Evolutionary conservation across 176 grass and related monocot genomes (phyloP).

Genomic region (Hordeum marinum): DNA sequence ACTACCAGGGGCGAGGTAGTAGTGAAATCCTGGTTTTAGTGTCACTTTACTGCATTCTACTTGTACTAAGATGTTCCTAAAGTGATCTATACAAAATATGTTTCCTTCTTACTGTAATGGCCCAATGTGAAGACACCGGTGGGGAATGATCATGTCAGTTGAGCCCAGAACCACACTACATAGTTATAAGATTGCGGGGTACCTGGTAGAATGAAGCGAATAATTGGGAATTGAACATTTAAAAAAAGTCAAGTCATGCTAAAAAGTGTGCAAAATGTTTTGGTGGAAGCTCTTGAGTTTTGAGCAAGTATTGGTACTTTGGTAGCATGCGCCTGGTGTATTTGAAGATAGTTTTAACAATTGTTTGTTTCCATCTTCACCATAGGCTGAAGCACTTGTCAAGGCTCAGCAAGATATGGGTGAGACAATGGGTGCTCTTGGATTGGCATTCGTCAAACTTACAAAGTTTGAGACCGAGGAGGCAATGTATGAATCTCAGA

Average conservation of each 20-base stretch:
- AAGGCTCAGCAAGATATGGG: slow-evolving; percentile 97
- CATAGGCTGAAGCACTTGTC: slow-evolving; percentile 83
- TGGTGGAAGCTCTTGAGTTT: background rate
- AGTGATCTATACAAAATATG: background rate
- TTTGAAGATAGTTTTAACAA: slow-evolving; percentile 7
- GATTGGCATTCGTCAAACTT: slow-evolving; percentile 90
- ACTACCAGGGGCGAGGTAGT: background rate
- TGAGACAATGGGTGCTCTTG: slow-evolving; percentile 96
- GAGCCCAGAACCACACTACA: background rate
- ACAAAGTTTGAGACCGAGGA: slow-evolving; percentile 92
- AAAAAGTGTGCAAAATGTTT: background rate
- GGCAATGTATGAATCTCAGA: slow-evolving; percentile 73
- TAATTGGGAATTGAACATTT: background rate
- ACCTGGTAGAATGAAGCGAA: slow-evolving; percentile 3
- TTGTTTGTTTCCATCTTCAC: background rate
- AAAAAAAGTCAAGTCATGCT: background rate
- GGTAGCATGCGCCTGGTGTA: background rate
- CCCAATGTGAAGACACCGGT: background rate
- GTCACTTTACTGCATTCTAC: background rate
- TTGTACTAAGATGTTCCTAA: background rate
- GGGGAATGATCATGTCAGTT: background rate
- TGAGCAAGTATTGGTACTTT: background rate
- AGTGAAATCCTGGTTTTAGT: background rate
- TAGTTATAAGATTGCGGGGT: background rate
- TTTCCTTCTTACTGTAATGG: background rate